A percentile compares a stretch with the other conserved stretches of the same genome.
Conservation (phyloP, 805 yeast species). For the Starmerella floris region DNA sequence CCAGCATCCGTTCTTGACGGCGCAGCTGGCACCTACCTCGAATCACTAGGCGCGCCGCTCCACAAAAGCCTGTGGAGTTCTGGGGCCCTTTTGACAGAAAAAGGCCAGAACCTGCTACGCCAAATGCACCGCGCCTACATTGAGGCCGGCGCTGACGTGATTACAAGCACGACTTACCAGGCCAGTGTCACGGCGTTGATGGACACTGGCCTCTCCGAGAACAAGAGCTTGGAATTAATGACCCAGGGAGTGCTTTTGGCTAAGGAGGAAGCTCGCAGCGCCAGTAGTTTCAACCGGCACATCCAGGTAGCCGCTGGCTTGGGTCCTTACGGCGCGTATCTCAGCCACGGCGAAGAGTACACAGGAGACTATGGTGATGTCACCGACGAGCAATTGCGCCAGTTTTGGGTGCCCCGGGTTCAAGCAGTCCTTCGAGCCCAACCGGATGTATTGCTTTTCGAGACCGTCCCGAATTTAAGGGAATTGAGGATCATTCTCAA, state of each 20-base stretch:
- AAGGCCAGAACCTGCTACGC: slow-evolving; percentile 34
- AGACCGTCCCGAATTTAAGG: slow-evolving; percentile 52
- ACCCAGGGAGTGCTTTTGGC: slow-evolving; percentile 22
- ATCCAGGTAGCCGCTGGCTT: slow-evolving; percentile 43
- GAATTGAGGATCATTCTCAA: slow-evolving; percentile 43
- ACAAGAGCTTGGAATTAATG: slow-evolving; percentile 8
- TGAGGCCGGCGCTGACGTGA: slow-evolving; percentile 41
- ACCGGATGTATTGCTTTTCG: slow-evolving; percentile 47
- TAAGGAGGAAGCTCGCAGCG: slow-evolving; percentile 19
- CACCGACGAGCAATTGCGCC: slow-evolving; percentile 30
- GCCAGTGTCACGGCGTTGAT: slow-evolving; percentile 35
- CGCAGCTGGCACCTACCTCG: slow-evolving; percentile 53
- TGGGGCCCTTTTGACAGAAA: slow-evolving; percentile 31
- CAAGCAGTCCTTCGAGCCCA: slow-evolving; percentile 29
- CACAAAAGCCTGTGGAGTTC: slow-evolving; percentile 52
- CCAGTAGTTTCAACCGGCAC: not conserved
- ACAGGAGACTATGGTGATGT: slow-evolving; percentile 48
- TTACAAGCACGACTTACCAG: slow-evolving; percentile 51
- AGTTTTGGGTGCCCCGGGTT: slow-evolving; percentile 41
- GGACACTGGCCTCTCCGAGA: slow-evolving; percentile 8
- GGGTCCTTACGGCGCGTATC: slow-evolving; percentile 66
- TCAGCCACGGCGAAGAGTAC: slow-evolving; percentile 59
- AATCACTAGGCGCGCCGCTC: slow-evolving; percentile 35
- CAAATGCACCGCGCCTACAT: slow-evolving; percentile 41
- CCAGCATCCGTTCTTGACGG: slow-evolving; percentile 37